Percentiles rank a stretch among this genome's conserved stretches.
phyloP scores from a whole-genome alignment of 2,329 filamentous ascomycete genomes.

The Trichoderma sp. region DNA sequence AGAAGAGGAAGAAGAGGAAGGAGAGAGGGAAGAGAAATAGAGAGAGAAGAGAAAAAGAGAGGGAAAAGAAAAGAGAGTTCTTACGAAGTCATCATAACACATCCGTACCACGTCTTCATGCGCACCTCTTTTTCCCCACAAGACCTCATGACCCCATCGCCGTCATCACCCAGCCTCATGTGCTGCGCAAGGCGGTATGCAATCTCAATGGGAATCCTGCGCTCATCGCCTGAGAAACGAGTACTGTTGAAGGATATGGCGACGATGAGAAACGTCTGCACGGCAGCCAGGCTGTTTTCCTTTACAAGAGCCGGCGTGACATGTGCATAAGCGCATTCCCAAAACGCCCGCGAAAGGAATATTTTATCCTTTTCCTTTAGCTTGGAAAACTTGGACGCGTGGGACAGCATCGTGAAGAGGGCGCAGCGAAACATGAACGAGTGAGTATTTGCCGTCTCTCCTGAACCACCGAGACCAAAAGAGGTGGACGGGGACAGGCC shows the following conservation, averaged over 20 bases:
- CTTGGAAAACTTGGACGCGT: conserved; percentile 44
- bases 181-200: conserved; percentile 46
- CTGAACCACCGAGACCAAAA: conserved; percentile 38
- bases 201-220: conserved; percentile 47
- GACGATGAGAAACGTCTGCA: conserved; percentile 45
- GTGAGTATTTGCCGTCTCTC: conserved; percentile 33
- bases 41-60: too few relatives aligned
- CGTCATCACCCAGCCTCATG: conserved; percentile 43
- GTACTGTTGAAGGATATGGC: conserved; percentile 45
- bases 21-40: not conserved
- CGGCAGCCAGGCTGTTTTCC: conserved; percentile 40
- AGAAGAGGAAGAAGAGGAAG: not conserved
- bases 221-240: conserved; percentile 41
- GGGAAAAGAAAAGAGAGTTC: too few relatives aligned
- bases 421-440: conserved; percentile 45
- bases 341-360: conserved; percentile 36
- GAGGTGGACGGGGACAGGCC: conserved; percentile 6
- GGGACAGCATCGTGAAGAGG: conserved; percentile 46
- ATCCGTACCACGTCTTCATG: conserved; percentile 43
- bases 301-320: conserved; percentile 40
- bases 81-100: conserved; percentile 42
- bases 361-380: conserved; percentile 30
- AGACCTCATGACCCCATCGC: conserved; percentile 21
- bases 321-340: conserved; percentile 37
- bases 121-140: conserved; percentile 41